Evolutionary conservation across 1,284 basidiomycete genomes (phyloP).

Genomic region (Pascua guehoae): DNA sequence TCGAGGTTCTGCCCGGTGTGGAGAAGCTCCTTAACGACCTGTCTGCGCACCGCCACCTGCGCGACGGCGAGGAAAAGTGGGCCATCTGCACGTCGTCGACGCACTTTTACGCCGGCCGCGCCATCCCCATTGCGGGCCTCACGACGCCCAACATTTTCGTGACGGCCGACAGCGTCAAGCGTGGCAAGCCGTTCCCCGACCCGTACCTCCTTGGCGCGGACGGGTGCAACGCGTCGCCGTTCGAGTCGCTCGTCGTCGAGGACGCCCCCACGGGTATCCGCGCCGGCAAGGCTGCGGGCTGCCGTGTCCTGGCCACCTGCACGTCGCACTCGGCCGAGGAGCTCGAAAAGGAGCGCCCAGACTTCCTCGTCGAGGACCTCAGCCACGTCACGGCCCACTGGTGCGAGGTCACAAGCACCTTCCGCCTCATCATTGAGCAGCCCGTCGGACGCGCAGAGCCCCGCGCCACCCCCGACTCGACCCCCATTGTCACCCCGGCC

Average conservation of each 20-base stretch:
- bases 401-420: constrained; percentile 40
- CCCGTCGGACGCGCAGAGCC: constrained; percentile 43
- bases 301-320: constrained; percentile 50
- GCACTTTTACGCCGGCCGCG: constrained; percentile 49
- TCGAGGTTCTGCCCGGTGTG: constrained; percentile 49
- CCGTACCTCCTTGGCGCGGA: constrained; percentile 52
- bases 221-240: constrained; percentile 44
- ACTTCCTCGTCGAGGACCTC: constrained; percentile 50
- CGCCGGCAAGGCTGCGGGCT: constrained; percentile 51
- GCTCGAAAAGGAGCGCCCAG: constrained; percentile 50
- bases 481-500: constrained; percentile 49
- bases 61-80: constrained; percentile 46
- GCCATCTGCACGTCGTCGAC: constrained; percentile 49
- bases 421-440: constrained; percentile 47
- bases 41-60: constrained; percentile 30
- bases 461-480: constrained; percentile 46
- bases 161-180: constrained; percentile 51
- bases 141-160: constrained; percentile 50
- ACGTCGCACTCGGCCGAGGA: constrained; percentile 49
- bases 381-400: constrained; percentile 45
- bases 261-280: constrained; percentile 53
- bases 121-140: constrained; percentile 48
- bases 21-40: constrained; percentile 41
- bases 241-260: constrained; percentile 50
- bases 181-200: constrained; percentile 53